Base-by-base conservation (phyloP, 768 basidiomycete genomes). In the Mycena filopes region DNA sequence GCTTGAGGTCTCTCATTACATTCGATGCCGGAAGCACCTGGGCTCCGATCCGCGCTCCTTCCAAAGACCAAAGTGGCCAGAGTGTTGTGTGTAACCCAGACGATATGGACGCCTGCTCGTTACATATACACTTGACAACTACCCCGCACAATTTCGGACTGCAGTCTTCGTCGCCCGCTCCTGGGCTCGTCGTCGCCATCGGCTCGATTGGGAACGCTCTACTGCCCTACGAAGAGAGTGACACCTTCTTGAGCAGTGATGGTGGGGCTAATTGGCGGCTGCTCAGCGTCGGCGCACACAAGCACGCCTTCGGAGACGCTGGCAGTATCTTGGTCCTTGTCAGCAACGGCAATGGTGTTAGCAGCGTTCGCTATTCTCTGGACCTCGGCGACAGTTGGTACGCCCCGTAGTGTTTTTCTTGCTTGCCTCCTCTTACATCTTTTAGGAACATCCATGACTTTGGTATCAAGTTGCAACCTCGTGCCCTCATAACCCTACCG, bases 111-210 rank as follows among this genome's bases (percentile, higher is more conserved):
- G 77, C 70, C 26, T 99, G 97, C 76, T 89, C 94, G 0, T 83
- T 99, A 0, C 96, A 99, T 75, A 80, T 99, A 13, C 91, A 98
- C 77, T 98, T 96, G 7, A 95, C 99, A 23, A 96, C 96, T 0
- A 82, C 86, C 10, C 91, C 94, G 1, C 97, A 97, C 79, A 99
- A 98, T 77, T 93, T 90, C 72, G 97, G 98, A 0, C 90, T 93
- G 18, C 85, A 98, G 29, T 99, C 98, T 79, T 97, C 95, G 2
- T 96, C 95, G 0, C 91, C 94, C 6, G 97, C 96, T 0, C 97
- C 97, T 0, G 97, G 98, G 0, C 86, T 95, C 63, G 90, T 94
- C 31, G 96, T 99, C 93, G 97, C 93, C n/a, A 95, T 99, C 2
- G 98, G 98, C 8, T 92, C 89, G 0, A 85, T 98, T 38, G 96